These are phyloP conservation scores for Kuraishia hungarica DNA, from an alignment of 805 yeast genomes.

Conservation along the genomic window DNA sequence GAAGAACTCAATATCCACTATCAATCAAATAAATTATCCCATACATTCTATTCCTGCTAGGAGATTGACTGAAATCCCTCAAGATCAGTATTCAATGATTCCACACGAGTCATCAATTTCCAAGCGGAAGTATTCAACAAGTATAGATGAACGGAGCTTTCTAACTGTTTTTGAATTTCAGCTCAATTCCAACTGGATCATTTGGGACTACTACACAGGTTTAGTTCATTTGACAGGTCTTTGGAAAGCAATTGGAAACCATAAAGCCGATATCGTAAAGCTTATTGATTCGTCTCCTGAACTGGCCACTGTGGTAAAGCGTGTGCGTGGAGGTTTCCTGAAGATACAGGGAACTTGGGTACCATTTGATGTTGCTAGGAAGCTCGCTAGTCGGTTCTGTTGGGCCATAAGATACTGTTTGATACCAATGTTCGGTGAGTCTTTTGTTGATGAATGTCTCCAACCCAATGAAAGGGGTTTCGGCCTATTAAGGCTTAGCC, in stretches of 20 bases:
- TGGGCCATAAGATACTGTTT: slow-evolving; percentile 67
- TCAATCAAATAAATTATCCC: slow-evolving; percentile 15
- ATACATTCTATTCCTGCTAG: slow-evolving; percentile 12
- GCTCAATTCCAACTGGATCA: slow-evolving; percentile 62
- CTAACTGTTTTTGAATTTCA: slow-evolving; percentile 66
- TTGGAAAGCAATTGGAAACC: slow-evolving; percentile 69
- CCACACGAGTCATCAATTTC: slow-evolving; percentile 12
- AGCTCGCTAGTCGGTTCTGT: slow-evolving; percentile 67
- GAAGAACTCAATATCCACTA: neutral
- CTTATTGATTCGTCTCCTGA: slow-evolving; percentile 60
- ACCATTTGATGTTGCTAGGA: slow-evolving; percentile 59
- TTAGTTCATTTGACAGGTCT: slow-evolving; percentile 82
- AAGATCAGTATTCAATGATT: slow-evolving; percentile 13
- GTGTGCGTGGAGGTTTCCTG: slow-evolving; percentile 85
- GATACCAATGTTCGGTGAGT: slow-evolving; percentile 36
- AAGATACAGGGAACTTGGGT: slow-evolving; percentile 95
- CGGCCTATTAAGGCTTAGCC: slow-evolving; percentile 46
- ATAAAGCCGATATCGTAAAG: slow-evolving; percentile 72
- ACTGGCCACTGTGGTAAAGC: slow-evolving; percentile 49
- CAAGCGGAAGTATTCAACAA: slow-evolving; percentile 55
- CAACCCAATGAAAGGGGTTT: slow-evolving; percentile 52
- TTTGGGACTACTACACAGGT: slow-evolving; percentile 83
- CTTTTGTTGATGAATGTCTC: slow-evolving; percentile 4
- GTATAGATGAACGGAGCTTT: slow-evolving; percentile 63
- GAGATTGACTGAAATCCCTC: slow-evolving; percentile 8